A percentile compares a stretch with the other conserved stretches of the same genome.
Evolutionary conservation across 208 protist species (phyloP).

Genomic region (Crithidia mellificae): DNA sequence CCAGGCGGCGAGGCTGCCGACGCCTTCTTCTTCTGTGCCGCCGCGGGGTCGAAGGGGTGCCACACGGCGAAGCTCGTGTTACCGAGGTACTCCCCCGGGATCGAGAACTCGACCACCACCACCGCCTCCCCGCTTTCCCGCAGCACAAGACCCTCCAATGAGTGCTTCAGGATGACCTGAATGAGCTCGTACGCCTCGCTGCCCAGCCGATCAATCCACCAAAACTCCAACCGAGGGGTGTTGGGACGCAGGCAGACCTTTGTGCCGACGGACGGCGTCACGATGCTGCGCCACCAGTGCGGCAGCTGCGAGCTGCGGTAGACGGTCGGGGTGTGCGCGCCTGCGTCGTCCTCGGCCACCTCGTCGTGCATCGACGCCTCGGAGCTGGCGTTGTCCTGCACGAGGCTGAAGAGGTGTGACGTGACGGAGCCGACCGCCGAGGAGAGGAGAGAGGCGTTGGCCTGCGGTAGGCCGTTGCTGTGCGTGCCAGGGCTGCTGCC

Average conservation of each 20-base stretch:
- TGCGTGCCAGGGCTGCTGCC: background rate
- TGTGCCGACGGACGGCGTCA: constrained; percentile 21
- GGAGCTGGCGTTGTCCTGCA: background rate
- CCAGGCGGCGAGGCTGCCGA: background rate
- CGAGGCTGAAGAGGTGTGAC: constrained; percentile 5
- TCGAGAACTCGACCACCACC: constrained; percentile 30
- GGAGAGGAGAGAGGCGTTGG: background rate
- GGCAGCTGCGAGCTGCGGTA: constrained; percentile 27
- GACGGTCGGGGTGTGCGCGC: constrained; percentile 26
- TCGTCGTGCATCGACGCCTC: constrained; percentile 5
- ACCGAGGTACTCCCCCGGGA: constrained; percentile 8
- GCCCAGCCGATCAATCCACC: constrained; percentile 42
- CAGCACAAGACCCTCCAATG: constrained; percentile 20
- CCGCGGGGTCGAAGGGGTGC: background rate
- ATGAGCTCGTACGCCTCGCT: constrained; percentile 32
- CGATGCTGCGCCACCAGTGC: constrained; percentile 39
- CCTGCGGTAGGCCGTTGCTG: background rate
- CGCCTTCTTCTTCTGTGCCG: background rate
- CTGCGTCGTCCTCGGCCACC: constrained; percentile 24
- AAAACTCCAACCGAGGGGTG: constrained; percentile 28
- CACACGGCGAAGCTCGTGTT: constrained; percentile 22
- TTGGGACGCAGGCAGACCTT: constrained; percentile 20
- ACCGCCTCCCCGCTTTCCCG: constrained; percentile 23
- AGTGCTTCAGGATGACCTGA: constrained; percentile 23
- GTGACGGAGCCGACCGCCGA: constrained; percentile 7